Base-by-base conservation (phyloP, 495 filamentous ascomycete genomes). In the Geopyxis carbonaria region DNA sequence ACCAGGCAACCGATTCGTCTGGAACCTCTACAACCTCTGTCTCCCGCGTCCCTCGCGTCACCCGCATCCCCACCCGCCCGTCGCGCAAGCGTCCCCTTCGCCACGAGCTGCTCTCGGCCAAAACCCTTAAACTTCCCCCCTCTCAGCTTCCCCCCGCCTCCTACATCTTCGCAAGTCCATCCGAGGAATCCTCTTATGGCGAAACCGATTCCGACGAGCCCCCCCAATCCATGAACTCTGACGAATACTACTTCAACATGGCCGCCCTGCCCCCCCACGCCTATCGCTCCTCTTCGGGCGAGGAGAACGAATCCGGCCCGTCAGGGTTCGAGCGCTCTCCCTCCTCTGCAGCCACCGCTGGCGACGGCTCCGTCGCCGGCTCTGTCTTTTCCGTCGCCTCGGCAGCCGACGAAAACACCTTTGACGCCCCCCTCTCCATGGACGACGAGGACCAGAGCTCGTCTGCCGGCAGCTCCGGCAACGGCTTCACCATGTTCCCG, bases 111-210 rank as follows among this genome's bases (percentile, higher is more conserved):
- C 22, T 56, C 8, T 55, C 51, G 13, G 42, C 48, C 27, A 37
- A 47, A 15, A 31, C 49, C 14, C 29, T 45, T 18, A 51, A 25
- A 7, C 46, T 54, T 16, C 43, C 45, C 9, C 53, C 55, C 24
- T 57, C 50, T 8, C 30, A 31, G 11, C 43, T 57, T 1, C 50
- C 53, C 13, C 54, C 52, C 16, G 47, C 52, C 19, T 55, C 43
- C 22, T 55, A 45, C 24, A 33, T 51, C 11, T 56, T 40, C 18
- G 38, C 51, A 25, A 40, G 43, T 39, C 48, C 51, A 3, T 51
- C 51, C 29, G 52, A 56, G 13, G 50, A 53, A 30, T 55, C 51
- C 23, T 37, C 39, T 4, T 43, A 54, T 29, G 54, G 51, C 19
- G 51, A 55, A 34, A 51, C 51, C 16, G 51, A 50, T 35, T 45